Evolutionary conservation across 805 yeast genomes (phyloP).

Genomic region (Debaryomyces prosopidis): DNA sequence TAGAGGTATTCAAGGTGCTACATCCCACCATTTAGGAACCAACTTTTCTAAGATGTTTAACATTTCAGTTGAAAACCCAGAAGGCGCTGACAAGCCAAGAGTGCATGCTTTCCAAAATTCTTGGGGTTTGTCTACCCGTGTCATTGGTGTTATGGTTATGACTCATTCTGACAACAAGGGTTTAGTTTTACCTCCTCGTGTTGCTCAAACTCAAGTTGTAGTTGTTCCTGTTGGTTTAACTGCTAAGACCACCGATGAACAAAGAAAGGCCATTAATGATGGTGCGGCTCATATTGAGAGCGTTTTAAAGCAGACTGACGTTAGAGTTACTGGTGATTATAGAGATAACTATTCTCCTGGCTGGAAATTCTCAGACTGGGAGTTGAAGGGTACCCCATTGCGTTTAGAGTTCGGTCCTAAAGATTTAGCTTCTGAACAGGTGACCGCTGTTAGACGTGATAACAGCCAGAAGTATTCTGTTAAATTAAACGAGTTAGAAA

Average conservation of each 20-base stretch:
- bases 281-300: slow-evolving; percentile 72
- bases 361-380: slow-evolving; percentile 98
- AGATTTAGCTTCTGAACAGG: slow-evolving; percentile 79
- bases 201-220: slow-evolving; percentile 88
- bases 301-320: slow-evolving; percentile 56
- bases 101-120: slow-evolving; percentile 93
- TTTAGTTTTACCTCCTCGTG: slow-evolving; percentile 95
- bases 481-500: slow-evolving; percentile 62
- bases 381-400: slow-evolving; percentile 92
- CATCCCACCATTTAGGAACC: slow-evolving; percentile 96
- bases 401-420: slow-evolving; percentile 96
- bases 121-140: slow-evolving; percentile 99
- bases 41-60: slow-evolving; percentile 98
- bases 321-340: slow-evolving; percentile 83
- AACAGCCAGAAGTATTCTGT: slow-evolving; percentile 74
- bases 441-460: slow-evolving; percentile 91
- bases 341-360: slow-evolving; percentile 96
- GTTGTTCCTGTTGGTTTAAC: slow-evolving; percentile 96
- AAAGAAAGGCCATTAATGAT: slow-evolving; percentile 64
- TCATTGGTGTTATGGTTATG: slow-evolving; percentile 99
- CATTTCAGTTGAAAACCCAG: slow-evolving; percentile 93
- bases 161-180: slow-evolving; percentile 98
- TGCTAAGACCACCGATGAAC: slow-evolving; percentile 76
- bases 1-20: slow-evolving; percentile 99
- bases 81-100: slow-evolving; percentile 84